Evolutionary conservation across 164 flowering plant species (phyloP).

Genomic region (Annona cherimola): DNA sequence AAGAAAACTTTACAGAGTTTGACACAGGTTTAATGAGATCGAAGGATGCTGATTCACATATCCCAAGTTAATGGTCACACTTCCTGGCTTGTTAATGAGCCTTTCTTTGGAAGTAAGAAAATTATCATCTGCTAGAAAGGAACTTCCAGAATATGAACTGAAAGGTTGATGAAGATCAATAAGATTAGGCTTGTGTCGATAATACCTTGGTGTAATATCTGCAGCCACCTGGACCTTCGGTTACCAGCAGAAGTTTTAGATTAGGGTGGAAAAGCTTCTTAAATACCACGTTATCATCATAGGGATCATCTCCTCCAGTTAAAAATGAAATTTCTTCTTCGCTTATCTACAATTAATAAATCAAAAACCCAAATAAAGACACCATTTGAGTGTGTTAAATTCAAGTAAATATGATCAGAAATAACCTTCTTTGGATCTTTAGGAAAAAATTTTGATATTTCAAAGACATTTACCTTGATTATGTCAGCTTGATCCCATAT

Average conservation of each 20-base stretch:
- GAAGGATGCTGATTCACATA: not conserved
- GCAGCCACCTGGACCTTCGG: constrained; percentile 67
- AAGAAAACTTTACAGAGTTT: not conserved
- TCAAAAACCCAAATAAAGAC: constrained; percentile 1
- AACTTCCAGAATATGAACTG: not conserved
- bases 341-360: constrained; percentile 39
- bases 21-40: not conserved
- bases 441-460: not conserved
- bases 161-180: not conserved
- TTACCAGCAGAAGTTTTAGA: constrained; percentile 63
- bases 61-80: not conserved
- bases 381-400: not conserved
- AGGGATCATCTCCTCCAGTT: constrained; percentile 63
- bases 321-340: constrained; percentile 70
- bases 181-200: too few relatives aligned
- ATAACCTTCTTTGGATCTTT: not conserved
- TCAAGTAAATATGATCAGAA: not conserved
- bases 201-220: constrained; percentile 71
- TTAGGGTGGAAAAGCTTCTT: constrained; percentile 60
- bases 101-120: constrained; percentile 3
- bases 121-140: not conserved
- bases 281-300: constrained; percentile 64
- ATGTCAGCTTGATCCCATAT: constrained; percentile 74
- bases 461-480: constrained; percentile 43
- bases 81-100: not conserved